A percentile compares a stretch with the other conserved stretches of the same genome.
Evolutionary conservation across 192 early-diverging fungal species (phyloP).

Genomic region (Polychytrium aggregatum): DNA sequence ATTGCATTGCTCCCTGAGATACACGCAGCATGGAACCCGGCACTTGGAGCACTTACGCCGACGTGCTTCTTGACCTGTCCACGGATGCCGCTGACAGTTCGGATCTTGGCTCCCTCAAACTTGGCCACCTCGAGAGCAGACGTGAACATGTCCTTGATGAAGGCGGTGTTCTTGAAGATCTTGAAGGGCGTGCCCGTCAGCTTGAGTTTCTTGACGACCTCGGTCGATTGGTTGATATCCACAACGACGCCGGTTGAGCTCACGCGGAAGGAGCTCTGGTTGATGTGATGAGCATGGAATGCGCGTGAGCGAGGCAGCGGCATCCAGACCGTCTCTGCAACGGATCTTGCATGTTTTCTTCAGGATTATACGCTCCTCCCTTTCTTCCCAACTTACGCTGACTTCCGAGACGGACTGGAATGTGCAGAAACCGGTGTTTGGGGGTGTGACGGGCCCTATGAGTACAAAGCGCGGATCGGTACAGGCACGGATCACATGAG

Average conservation of each 20-base stretch:
- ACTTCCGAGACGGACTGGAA: slow-evolving; percentile 63
- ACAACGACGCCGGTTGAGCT: slow-evolving; percentile 91
- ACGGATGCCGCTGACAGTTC: slow-evolving; percentile 93
- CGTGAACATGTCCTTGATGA: slow-evolving; percentile 98
- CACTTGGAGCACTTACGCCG: slow-evolving; percentile 22
- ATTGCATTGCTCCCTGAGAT: no score
- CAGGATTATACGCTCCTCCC: no score
- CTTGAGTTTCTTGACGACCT: slow-evolving; percentile 99
- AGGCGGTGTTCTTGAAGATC: slow-evolving; percentile 95
- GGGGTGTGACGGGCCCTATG: slow-evolving; percentile 78
- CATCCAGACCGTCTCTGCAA: no score
- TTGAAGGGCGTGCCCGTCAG: slow-evolving; percentile 89
- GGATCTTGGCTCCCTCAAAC: slow-evolving; percentile 91
- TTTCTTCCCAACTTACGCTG: slow-evolving; percentile 18
- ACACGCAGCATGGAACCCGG: no score
- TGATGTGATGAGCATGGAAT: no score
- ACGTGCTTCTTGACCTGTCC: slow-evolving; percentile 95
- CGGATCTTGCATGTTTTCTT: no score
- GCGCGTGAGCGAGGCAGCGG: no score
- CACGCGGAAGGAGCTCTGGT: slow-evolving; percentile 92
- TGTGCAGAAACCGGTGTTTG: slow-evolving; percentile 94
- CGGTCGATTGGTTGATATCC: slow-evolving; percentile 83
- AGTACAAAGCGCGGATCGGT: not conserved
- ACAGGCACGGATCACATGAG: no score
- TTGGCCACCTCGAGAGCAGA: slow-evolving; percentile 93